Evolutionary conservation across 2,329 filamentous ascomycete species (phyloP), one percentile per base, ranked within the genome.

Genomic region (Arthrobotrys iridis): DNA sequence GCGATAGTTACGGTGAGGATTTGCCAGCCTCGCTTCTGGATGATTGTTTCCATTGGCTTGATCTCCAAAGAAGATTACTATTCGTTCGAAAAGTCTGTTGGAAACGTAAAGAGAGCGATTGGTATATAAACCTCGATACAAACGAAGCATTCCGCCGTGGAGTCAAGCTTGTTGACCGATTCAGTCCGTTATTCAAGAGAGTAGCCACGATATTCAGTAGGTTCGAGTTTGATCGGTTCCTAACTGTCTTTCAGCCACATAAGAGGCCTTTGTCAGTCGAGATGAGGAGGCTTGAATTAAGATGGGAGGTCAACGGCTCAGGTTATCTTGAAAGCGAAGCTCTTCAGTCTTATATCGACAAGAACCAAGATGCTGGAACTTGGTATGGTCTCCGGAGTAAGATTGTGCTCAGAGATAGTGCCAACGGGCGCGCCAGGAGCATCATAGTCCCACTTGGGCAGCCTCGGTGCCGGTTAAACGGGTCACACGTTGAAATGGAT

Each of bases 361-460:
- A 80, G 0, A 77, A 86, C 6, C 90, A 92, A 78, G 85, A 90
- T 58, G 81, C 85, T 0, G 89, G 89, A 0, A 88, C 87, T 0
- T 84, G 86, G 77, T 86, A 90, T 68, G 89, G 89, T 0, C 81
- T 91, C 0, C 68, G 81, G 1, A 88, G 85, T 79, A 90, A 86
- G 79, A 80, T 90, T 2, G 84, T 91, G 0, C 80, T 90, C 11
- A 83, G 84, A 0, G 84, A 86, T n/a, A 60, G 79, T 0, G 68
- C 77, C 0, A 85, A 86, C 43, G 77, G 64, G 0, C 70, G 78
- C 0, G 82, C 83, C 3, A 84, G 85, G 6, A 88, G 84, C 28
- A 81, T 90, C 4, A 81, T 91, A 0, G 82, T 88, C 0, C 86
- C 89, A 0, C 70, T 87, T 0, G 87, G 87, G 0, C 3, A 60